Base-by-base conservation (phyloP, 1,284 basidiomycete genomes). In the Austroboletus rostrupii region DNA sequence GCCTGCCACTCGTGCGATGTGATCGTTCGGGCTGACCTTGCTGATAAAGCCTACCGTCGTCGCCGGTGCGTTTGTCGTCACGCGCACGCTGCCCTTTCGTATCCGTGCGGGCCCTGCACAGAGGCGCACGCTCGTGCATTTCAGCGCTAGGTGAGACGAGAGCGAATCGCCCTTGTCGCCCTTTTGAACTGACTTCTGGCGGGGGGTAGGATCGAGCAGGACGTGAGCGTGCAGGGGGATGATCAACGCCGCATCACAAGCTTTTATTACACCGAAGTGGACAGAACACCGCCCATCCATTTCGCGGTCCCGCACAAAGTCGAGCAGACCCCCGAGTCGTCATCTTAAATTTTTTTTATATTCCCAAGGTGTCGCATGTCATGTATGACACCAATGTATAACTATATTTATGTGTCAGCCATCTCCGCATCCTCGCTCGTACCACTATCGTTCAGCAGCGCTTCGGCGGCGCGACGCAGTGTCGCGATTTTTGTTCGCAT, bases 401-500 rank as follows among this genome's bases (percentile, higher is more conserved):
- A 41, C 19, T 26, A 26, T 26, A 23, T 51, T 39, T 67, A 66
- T 45, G 32, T 40, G 29, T 57, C 56, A 40, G 42, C 64, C 75
- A 78, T 77, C 54, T 70, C 70, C 16, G 73, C 66, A 47, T 76
- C 74, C 32, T 62, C 70, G 40, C 58, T 67, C 5, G 50, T 39
- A 23, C 55, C 59, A 31, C 55, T 50, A 49, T 70, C 66, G 41
- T 70, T 65, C 31, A 77, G 63, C 14, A 89, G 65, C 12, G 71
- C 76, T 62, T 83, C 76, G 1, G 81, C 83, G 0, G 84, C 85
- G 11, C 70, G 66, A 45, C 76, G 75, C 13, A 91, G 73, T 4
- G 67, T 71, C 3, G 77, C 70, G 40, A 97, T 83, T 68, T 98
- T 98, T 36, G 75, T 73, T 35, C 91, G 79, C 80, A 98, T 86